These are phyloP conservation scores for Skeletonema tropicum DNA, from an alignment of 108 stramenopile species.

Conservation along the genomic window DNA sequence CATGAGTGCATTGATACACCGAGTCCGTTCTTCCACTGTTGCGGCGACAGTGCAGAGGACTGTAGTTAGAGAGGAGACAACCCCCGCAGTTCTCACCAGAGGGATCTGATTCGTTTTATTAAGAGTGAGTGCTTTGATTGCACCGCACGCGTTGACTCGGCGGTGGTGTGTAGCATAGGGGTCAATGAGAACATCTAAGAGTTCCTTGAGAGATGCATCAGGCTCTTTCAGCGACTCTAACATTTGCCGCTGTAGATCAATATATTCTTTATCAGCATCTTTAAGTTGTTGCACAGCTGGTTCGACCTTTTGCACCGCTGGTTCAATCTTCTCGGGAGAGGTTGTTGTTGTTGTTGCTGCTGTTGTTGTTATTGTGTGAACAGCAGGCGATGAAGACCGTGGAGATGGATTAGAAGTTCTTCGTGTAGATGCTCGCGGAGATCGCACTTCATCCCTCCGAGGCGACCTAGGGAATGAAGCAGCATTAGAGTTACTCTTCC, in stretches of 20 bases:
- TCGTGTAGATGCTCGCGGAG: conserved; percentile 2
- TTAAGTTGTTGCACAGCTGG: neutral
- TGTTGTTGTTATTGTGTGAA: neutral
- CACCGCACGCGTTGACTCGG: conserved; percentile 51
- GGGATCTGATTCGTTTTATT: conserved; percentile 38
- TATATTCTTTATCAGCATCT: neutral
- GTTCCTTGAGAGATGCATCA: conserved; percentile 31
- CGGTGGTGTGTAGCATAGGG: conserved; percentile 30
- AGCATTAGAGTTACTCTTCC: neutral
- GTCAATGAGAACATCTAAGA: conserved; percentile 35
- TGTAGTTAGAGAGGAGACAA: conserved; percentile 33
- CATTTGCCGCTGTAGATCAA: conserved; percentile 4
- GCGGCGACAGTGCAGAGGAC: conserved; percentile 45
- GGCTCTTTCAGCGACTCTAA: conserved; percentile 26
- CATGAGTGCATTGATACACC: conserved; percentile 53
- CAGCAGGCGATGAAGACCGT: neutral
- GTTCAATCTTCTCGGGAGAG: neutral
- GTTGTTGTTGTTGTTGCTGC: neutral
- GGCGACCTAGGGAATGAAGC: neutral
- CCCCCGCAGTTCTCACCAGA: conserved; percentile 39
- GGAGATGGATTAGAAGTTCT: neutral
- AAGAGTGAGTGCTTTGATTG: conserved; percentile 42
- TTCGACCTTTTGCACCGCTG: neutral
- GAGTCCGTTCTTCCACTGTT: conserved; percentile 45
- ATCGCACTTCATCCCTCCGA: neutral